Evolutionary conservation across 495 filamentous ascomycete genomes (phyloP), one percentile per base, ranked within the genome.

Genomic region (Xylaria telfairii): DNA sequence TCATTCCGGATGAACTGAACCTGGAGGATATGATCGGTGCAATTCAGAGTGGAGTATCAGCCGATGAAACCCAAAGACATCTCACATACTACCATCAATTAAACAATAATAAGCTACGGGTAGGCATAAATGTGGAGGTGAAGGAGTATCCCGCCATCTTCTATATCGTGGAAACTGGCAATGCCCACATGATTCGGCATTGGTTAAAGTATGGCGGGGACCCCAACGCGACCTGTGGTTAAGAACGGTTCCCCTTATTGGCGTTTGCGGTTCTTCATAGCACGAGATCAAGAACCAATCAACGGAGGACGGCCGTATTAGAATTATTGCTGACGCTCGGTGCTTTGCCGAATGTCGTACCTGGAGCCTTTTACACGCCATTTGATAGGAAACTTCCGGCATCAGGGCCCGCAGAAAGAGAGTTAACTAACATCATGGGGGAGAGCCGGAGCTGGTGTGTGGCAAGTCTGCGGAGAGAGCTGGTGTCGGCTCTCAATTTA

Each of bases 141-240:
- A 6, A 34, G 2, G 56, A 2, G 24, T 60, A 26, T 15, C 56
- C 56, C 0, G 32, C 56, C 21, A 60, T 60, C 7, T 60, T 60
- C 8, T 60, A 60, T 39, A 10, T 60, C 15, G 32, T 60, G 19
- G 32, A 34, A 32, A 12, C 56, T 4, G 32, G 39, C 4, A 15
- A 60, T 8, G 1, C 19, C 19, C 5, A 60, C 2, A 7, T 60
- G 19, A n/a, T 60, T 26, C 32, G 32, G 7, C 4, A 3, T 34
- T 60, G 56, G 56, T 12, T 39, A 17, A 34, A 60, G 32, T 60
- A 60, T 24, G 56, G 56, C 13, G 56, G 56, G 21, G 56, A 60
- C 12, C 56, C 32, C 5, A 60, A 60, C 32, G 56, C 32, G 8
- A 60, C 56, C 24, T 39, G 19, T 39, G 56, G 56, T 10, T 5